Evolutionary conservation across 805 yeast genomes (phyloP), one percentile per base, ranked within the genome.

Genomic region (Spathaspora passalidarum): DNA sequence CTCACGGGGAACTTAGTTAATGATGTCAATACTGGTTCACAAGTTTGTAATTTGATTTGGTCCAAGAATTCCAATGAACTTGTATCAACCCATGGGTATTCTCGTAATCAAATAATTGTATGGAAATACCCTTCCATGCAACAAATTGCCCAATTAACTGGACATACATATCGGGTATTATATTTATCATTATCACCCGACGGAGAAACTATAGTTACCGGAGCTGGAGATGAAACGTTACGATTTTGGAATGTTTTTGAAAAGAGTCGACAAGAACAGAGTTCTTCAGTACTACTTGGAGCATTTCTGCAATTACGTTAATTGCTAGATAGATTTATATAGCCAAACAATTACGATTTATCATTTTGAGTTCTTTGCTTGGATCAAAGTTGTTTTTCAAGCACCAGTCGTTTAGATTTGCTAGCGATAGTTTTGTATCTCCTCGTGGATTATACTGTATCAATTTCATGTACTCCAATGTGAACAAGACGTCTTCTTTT

Each of bases 221-320:
- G 99, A 1, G 97, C 99, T 1, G 99, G 98, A 4, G 99, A 94
- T 66, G 99, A 94, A 64, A 94, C 99, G 0, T 69, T 94, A 46
- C 66, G 99, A 52, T 88, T 94, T 61, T 94, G 99, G 99, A 90
- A 89, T 55, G 86, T 91, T 1, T 94, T 91, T 68, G 96, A 88
- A 49, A 88, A 85, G 61, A 81, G 76, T 48, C 82, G 79, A 55
- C 68, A 69, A 42, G 84, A 80, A 46, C 72, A 69, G 34, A 78
- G 78, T 10, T 76, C 84, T 18, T 79, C 87, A 16, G 85, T 82
- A 10, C 65, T 87, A 38, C 66, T 85, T 41, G 88, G 83, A 66
- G 87, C 94, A 1, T 86, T 86, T 53, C 82, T 79, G 75, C 89
- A 84, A 59, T 71, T 87, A 50, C 67, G 95, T 55, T 86, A 60